Evolutionary conservation across 148 eudicot species (phyloP).

Genomic region (Bassia scoparia): DNA sequence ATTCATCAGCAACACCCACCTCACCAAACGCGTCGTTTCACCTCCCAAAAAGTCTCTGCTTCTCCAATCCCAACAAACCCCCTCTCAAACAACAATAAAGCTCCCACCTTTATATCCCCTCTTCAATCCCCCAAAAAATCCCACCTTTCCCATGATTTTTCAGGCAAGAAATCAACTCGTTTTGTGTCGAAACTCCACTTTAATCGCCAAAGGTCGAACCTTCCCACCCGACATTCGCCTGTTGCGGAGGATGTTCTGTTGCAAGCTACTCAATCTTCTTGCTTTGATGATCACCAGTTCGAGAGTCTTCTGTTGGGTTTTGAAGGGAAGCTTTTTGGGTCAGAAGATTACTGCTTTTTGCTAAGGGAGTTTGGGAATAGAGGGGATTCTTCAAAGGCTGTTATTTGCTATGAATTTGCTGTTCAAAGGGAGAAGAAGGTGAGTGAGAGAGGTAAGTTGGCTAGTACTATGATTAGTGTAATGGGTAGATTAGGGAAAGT

Average conservation of each 20-base stretch:
- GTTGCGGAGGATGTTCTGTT: constrained; percentile 55
- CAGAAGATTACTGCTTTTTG: constrained; percentile 75
- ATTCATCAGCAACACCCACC: constrained; percentile 24
- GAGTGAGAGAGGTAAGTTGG: constrained; percentile 71
- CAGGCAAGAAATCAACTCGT: constrained; percentile 76
- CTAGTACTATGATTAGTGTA: constrained; percentile 87
- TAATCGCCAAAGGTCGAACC: constrained; percentile 54
- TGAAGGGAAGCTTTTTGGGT: constrained; percentile 47
- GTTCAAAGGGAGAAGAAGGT: constrained; percentile 44
- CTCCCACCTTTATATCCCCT: constrained; percentile 21
- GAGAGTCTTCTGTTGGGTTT: constrained; percentile 39
- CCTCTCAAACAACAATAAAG: constrained; percentile 23
- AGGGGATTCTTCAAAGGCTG: constrained; percentile 54
- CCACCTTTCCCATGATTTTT: constrained; percentile 65
- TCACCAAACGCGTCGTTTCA: constrained; percentile 33
- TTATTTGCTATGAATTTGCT: constrained; percentile 67
- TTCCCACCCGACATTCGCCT: constrained; percentile 48
- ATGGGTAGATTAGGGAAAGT: constrained; percentile 88
- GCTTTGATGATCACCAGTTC: constrained; percentile 25
- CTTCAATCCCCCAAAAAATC: constrained; percentile 33
- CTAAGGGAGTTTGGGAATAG: constrained; percentile 80
- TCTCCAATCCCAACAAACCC: constrained; percentile 22
- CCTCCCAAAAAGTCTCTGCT: constrained; percentile 36
- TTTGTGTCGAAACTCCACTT: constrained; percentile 83
- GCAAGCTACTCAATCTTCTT: constrained; percentile 25